These are phyloP conservation scores for Cercospora zeina DNA, from an alignment of 2,329 filamentous ascomycete species.

Conservation along the genomic window DNA sequence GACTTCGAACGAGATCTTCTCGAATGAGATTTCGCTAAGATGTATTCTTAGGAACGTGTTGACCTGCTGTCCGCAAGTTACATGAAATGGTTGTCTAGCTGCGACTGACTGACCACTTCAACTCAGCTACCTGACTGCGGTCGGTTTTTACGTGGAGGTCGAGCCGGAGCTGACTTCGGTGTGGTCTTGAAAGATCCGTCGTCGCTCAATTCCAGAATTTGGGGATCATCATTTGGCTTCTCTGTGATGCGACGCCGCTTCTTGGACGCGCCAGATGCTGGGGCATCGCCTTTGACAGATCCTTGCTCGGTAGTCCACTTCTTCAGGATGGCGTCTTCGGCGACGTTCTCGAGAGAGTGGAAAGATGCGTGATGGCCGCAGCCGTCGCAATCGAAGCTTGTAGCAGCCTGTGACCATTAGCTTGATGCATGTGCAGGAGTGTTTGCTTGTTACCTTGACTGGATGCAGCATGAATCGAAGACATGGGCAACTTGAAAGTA, in stretches of 20 bases:
- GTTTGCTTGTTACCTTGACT: constrained; percentile 15
- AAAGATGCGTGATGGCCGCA: constrained; percentile 58
- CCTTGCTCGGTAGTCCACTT: constrained; percentile 48
- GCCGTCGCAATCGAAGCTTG: constrained; percentile 58
- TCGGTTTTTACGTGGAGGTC: background rate
- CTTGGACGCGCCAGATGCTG: constrained; percentile 28
- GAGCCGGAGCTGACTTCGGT: background rate
- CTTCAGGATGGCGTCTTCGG: constrained; percentile 50
- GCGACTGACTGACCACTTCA: background rate
- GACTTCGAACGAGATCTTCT: too few species aligned
- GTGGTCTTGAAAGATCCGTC: constrained; percentile 8
- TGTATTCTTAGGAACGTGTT: too few species aligned
- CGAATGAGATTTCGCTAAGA: too few species aligned
- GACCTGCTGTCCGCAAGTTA: background rate
- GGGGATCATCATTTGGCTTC: constrained; percentile 20
- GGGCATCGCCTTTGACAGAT: constrained; percentile 14
- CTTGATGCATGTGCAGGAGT: background rate
- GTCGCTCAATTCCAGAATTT: constrained; percentile 27
- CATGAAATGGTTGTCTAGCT: background rate
- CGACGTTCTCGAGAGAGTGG: constrained; percentile 55
- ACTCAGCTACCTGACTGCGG: background rate
- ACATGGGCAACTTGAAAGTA: constrained; percentile 54
- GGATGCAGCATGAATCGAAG: constrained; percentile 60
- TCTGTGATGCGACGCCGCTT: constrained; percentile 33
- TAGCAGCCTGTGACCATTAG: constrained; percentile 43